Percentiles rank a stretch among this genome's conserved stretches.
Evolutionary conservation across 2,329 filamentous ascomycete genomes (phyloP).

Genomic region (Fonsecaea monophora): DNA sequence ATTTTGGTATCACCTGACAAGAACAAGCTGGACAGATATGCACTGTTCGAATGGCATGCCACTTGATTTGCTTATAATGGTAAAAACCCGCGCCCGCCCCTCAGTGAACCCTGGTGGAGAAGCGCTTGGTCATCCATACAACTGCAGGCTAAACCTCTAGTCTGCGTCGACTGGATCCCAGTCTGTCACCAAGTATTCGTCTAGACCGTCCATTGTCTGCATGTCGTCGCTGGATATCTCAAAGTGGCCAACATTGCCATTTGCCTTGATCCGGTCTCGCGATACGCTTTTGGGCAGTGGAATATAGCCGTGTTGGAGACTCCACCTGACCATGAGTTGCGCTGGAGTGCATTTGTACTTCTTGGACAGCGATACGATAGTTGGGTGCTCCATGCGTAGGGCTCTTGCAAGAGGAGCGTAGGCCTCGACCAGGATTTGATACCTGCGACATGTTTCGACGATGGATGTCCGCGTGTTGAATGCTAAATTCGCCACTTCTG

Average conservation of each 20-base stretch:
- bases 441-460: conserved; percentile 67
- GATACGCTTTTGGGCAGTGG: conserved; percentile 75
- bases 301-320: conserved; percentile 74
- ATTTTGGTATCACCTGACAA: not conserved
- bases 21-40: conserved; percentile 1
- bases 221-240: conserved; percentile 37
- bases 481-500: conserved; percentile 43
- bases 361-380: conserved; percentile 65
- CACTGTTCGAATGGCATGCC: not conserved
- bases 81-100: not conserved
- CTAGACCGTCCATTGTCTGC: conserved; percentile 66
- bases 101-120: not conserved
- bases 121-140: conserved; percentile 16
- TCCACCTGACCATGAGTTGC: conserved; percentile 80
- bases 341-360: conserved; percentile 74
- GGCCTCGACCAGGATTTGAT: conserved; percentile 75
- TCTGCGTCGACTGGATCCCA: conserved; percentile 50
- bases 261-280: conserved; percentile 68
- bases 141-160: conserved; percentile 17
- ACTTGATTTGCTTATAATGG: conserved; percentile 4
- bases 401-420: conserved; percentile 79
- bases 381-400: conserved; percentile 71
- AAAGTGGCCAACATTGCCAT: conserved; percentile 63
- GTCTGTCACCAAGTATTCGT: conserved; percentile 76
- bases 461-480: conserved; percentile 78